phyloP scores from a whole-genome alignment of 2,329 filamentous ascomycete species.

The Dactylonectria macrodidyma region DNA sequence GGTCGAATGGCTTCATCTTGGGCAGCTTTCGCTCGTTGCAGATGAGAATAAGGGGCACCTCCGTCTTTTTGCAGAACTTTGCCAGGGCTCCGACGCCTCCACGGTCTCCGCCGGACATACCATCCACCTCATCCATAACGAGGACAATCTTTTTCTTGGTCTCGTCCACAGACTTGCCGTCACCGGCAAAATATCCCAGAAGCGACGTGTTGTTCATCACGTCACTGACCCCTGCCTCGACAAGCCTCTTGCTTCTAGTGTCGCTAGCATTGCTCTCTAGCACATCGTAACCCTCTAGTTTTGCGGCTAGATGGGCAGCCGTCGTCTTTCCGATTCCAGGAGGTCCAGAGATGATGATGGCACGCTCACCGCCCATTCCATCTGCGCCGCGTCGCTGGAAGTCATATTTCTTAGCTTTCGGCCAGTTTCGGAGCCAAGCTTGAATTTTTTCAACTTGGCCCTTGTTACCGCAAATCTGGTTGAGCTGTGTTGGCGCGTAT shows the following conservation, averaged over 20 bases:
- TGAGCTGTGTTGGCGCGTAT: conserved; percentile 88
- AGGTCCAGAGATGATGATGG: conserved; percentile 95
- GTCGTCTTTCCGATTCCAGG: conserved; percentile 99
- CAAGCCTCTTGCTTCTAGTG: conserved; percentile 93
- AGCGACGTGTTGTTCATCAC: conserved; percentile 95
- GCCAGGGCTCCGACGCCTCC: conserved; percentile 96
- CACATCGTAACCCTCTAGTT: conserved; percentile 92
- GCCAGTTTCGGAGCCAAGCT: conserved; percentile 87
- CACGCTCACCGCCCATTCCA: conserved; percentile 85
- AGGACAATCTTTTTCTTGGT: conserved; percentile 94
- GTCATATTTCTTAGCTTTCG: conserved; percentile 80
- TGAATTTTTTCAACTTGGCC: conserved; percentile 90
- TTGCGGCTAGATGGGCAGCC: conserved; percentile 93
- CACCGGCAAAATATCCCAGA: conserved; percentile 89
- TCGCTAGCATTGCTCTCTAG: conserved; percentile 98
- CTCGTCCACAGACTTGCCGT: conserved; percentile 83
- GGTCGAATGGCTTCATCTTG: conserved; percentile 99
- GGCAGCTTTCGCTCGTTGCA: conserved; percentile 94
- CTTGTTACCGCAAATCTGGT: conserved; percentile 97
- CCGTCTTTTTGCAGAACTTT: conserved; percentile 94
- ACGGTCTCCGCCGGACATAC: conserved; percentile 97
- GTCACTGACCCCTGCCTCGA: conserved; percentile 89
- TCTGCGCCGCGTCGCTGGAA: conserved; percentile 90
- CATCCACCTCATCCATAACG: conserved; percentile 99
- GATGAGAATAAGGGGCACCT: conserved; percentile 95